A percentile compares a stretch with the other conserved stretches of the same genome.
Evolutionary conservation across 2,329 filamentous ascomycete genomes (phyloP).

Genomic region (Drechmeria coniospora): DNA sequence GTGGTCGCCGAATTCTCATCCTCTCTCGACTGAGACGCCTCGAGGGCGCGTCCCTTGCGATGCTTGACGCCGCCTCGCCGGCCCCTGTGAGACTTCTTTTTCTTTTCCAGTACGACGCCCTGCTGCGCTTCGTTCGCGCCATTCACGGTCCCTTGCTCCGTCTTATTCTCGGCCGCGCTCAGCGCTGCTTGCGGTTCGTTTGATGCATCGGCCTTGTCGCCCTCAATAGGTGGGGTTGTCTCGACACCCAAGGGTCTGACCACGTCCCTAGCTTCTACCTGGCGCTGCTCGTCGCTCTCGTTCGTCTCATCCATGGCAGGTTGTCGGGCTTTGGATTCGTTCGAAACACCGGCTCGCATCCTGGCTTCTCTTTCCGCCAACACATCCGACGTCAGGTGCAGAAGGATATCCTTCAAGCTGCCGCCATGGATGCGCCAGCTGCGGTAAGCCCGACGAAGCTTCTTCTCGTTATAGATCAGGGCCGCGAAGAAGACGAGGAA

Average conservation of each 20-base stretch:
- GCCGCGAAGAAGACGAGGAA: constrained; percentile 28
- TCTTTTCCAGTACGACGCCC: constrained; percentile 28
- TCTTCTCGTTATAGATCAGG: constrained; percentile 29
- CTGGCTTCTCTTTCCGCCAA: constrained; percentile 1
- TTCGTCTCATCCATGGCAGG: not conserved
- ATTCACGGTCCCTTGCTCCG: constrained; percentile 1
- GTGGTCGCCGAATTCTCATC: constrained; percentile 28
- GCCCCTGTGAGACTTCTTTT: constrained; percentile 55
- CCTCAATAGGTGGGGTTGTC: not conserved
- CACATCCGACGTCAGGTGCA: constrained; percentile 4
- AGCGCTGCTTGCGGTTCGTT: not conserved
- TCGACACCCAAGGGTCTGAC: not conserved
- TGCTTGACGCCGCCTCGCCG: constrained; percentile 58
- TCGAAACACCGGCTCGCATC: constrained; percentile 1
- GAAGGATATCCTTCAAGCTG: constrained; percentile 12
- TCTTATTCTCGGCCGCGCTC: constrained; percentile 1
- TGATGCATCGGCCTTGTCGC: not conserved
- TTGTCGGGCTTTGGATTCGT: not conserved
- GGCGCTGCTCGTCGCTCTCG: not conserved
- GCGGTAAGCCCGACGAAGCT: constrained; percentile 24
- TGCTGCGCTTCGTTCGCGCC: not conserved
- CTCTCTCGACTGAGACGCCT: constrained; percentile 32
- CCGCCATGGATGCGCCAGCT: constrained; percentile 15
- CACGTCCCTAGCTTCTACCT: not conserved
- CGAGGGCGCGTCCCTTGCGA: constrained; percentile 40